Evolutionary conservation across 164 flowering plant species (phyloP).

Genomic region (Vitis rupestris): DNA sequence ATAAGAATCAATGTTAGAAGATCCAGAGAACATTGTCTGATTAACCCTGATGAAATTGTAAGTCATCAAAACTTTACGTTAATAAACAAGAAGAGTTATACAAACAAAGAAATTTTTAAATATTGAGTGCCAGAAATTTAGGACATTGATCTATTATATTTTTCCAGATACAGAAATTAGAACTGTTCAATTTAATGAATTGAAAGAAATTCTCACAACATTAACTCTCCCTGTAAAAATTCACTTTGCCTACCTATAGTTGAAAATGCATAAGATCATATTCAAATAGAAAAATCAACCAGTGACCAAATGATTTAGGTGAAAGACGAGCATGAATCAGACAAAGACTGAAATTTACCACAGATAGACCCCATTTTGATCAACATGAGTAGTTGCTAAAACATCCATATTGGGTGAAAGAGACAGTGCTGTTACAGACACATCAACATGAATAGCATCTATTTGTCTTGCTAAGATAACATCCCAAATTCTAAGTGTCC

Average conservation of each 20-base stretch:
- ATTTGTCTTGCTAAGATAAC: conserved; percentile 87
- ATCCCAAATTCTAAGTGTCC: conserved; percentile 96
- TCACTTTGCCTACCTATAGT: neutral
- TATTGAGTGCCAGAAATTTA: neutral
- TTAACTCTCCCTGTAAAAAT: neutral
- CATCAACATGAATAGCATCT: conserved; percentile 84
- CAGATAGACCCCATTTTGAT: conserved; percentile 88
- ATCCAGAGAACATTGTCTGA: conserved; percentile 84
- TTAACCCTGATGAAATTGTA: conserved; percentile 61
- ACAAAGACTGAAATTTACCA: conserved; percentile 50
- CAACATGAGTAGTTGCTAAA: conserved; percentile 93
- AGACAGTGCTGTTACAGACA: conserved; percentile 79
- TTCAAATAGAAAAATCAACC: neutral
- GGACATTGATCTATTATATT: neutral
- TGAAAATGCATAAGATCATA: too few species aligned
- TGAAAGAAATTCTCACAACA: neutral
- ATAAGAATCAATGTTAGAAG: conserved; percentile 48
- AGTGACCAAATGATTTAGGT: neutral
- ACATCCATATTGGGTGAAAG: conserved; percentile 95
- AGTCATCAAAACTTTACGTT: neutral
- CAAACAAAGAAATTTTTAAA: neutral
- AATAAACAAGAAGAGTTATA: neutral
- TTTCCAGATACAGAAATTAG: neutral
- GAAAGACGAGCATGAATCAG: neutral
- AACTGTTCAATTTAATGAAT: neutral